Base-by-base conservation (phyloP, 768 basidiomycete genomes). In the Leucosporidium yakuticum region DNA sequence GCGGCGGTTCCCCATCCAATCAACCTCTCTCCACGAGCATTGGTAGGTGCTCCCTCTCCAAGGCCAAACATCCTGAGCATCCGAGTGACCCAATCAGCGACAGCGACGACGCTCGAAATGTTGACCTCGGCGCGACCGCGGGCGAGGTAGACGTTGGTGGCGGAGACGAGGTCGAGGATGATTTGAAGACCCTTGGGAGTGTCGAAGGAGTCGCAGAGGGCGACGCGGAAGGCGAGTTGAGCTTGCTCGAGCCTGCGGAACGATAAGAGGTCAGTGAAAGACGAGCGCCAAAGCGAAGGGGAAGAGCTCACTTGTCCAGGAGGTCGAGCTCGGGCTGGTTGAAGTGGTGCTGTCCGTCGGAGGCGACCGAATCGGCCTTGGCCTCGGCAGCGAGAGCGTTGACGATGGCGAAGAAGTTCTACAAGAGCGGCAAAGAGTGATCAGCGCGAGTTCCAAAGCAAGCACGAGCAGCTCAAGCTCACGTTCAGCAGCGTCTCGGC, bases 201-300 rank as follows among this genome's bases (percentile, higher is more conserved):
- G 78, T 98, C 94, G 83, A 98, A 96, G 0, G 94, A 97, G 78
- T 99, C 95, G 79, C 89, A 94, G 57, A 99, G 86, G 0, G 93
- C 90, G 19, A 80, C 82, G 62, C 91, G 86, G 83, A 99, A 95
- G 12, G 84, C 82, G 51, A 83, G 73, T 77, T 94, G 94, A 57
- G 86, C 85, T 62, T 85, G 81, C 71, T 88, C 83, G 47, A 94
- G 81, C 73, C 92, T 96, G 74, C 2, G 56, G 0, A 21, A 31
- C 17, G 29, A 47, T 21, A 34, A 39, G 27, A 20, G 23, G 50
- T 50, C 15, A 31, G 25, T 14, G 50, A 60, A 44, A 23, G 49
- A 32, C 27, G 55, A 67, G 12, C 23, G 44, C 12, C 39, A 73
- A 72, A 70, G 68, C 5, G 47, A 11, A 34, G 31, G n/a, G 21